Conservation (phyloP, 2,329 filamentous ascomycete species). For the Aureobasidium uvarum region DNA sequence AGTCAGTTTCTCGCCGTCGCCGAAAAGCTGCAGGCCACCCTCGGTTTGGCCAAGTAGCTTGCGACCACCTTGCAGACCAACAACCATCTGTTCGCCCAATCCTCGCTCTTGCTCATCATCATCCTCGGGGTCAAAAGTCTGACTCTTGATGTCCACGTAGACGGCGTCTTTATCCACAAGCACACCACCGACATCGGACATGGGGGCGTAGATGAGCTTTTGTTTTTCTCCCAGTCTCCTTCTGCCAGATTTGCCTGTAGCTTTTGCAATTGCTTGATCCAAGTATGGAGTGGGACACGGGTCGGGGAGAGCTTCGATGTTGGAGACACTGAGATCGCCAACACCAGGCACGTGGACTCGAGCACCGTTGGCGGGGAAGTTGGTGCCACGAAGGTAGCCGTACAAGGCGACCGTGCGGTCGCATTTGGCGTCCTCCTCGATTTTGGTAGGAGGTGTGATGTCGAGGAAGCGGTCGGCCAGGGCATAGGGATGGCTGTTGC, state of each 20-base stretch:
- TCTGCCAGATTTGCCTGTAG: conserved; percentile 75
- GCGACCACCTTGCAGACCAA: conserved; percentile 80
- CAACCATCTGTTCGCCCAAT: conserved; percentile 92
- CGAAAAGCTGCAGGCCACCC: conserved; percentile 81
- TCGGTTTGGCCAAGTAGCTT: conserved; percentile 78
- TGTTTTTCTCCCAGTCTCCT: conserved; percentile 91
- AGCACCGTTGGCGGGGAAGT: conserved; percentile 82
- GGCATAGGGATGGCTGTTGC: conserved; percentile 93
- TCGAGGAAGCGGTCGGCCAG: conserved; percentile 93
- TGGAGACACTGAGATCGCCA: conserved; percentile 79
- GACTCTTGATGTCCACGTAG: conserved; percentile 73
- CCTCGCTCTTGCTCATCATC: conserved; percentile 68
- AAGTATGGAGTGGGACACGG: conserved; percentile 92
- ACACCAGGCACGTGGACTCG: conserved; percentile 89
- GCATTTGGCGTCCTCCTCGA: conserved; percentile 85
- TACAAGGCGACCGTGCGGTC: conserved; percentile 89
- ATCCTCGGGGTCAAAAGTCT: conserved; percentile 68
- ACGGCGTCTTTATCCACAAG: conserved; percentile 97
- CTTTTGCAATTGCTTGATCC: conserved; percentile 82
- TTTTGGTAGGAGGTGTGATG: conserved; percentile 85
- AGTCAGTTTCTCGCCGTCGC: conserved; percentile 67
- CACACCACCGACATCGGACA: conserved; percentile 95
- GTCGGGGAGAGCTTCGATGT: conserved; percentile 84
- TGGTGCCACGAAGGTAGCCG: conserved; percentile 90
- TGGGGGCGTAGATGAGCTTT: conserved; percentile 91